Conservation (phyloP, 805 yeast genomes). For the Starmera quercuum region DNA sequence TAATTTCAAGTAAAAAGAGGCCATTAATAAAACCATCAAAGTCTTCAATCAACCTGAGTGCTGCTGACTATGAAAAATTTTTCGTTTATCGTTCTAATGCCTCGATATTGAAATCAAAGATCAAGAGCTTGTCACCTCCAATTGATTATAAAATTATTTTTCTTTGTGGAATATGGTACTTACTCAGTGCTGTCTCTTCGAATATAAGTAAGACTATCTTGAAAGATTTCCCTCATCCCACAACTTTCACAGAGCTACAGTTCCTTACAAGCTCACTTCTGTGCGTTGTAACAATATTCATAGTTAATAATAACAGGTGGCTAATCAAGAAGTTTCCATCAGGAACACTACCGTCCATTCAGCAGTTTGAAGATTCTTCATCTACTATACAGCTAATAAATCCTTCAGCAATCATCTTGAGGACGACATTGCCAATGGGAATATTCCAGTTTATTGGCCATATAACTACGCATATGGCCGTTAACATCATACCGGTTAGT, state of each 20-base stretch:
- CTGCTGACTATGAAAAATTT: slow-evolving; percentile 16
- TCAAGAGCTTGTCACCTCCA: slow-evolving; percentile 20
- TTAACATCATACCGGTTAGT: slow-evolving; percentile 87
- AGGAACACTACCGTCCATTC: slow-evolving; percentile 41
- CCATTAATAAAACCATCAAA: slow-evolving; percentile 17
- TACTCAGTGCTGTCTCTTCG: slow-evolving; percentile 70
- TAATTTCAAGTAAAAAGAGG: neutral
- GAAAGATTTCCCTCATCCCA: slow-evolving; percentile 64
- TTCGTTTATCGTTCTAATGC: slow-evolving; percentile 17
- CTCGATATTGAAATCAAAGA: slow-evolving; percentile 6
- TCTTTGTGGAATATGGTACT: slow-evolving; percentile 74
- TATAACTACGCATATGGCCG: slow-evolving; percentile 86
- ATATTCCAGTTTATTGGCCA: slow-evolving; percentile 90
- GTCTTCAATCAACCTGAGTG: slow-evolving; percentile 14
- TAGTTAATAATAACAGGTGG: slow-evolving; percentile 28
- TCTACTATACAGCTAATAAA: slow-evolving; percentile 35
- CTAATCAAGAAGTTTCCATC: slow-evolving; percentile 30
- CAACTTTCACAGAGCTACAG: slow-evolving; percentile 85
- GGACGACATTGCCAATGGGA: slow-evolving; percentile 89
- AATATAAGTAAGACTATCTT: slow-evolving; percentile 77
- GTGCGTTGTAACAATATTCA: slow-evolving; percentile 38
- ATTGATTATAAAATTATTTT: slow-evolving; percentile 34
- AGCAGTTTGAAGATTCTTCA: slow-evolving; percentile 20
- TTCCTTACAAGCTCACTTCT: slow-evolving; percentile 63
- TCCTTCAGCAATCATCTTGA: slow-evolving; percentile 46